phyloP scores from a whole-genome alignment of 192 early-diverging fungal genomes.

The Glomus cerebriforme region DNA sequence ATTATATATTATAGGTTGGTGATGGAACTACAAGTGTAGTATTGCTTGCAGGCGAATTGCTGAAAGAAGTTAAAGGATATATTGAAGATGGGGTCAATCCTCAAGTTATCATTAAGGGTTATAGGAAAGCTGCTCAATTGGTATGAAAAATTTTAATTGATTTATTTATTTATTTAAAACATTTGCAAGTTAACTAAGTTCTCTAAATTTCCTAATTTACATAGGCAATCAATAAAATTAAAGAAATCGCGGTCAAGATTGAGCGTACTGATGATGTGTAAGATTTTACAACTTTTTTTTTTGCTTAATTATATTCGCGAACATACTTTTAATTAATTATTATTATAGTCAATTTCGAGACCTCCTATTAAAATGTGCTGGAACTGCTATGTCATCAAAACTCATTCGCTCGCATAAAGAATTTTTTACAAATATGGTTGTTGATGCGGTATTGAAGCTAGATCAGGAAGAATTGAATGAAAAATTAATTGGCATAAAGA shows the following conservation, averaged over 20 bases:
- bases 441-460: constrained; percentile 92
- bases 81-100: constrained; percentile 96
- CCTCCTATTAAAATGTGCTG: constrained; percentile 93
- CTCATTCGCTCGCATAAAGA: constrained; percentile 94
- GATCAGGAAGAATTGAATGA: constrained; percentile 97
- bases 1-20: constrained; percentile 71
- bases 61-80: constrained; percentile 91
- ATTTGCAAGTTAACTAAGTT: not conserved
- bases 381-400: constrained; percentile 98
- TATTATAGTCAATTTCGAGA: constrained; percentile 81
- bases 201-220: no score
- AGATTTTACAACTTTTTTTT: constrained; percentile 25
- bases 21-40: constrained; percentile 99
- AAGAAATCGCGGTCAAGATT: constrained; percentile 87
- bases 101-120: constrained; percentile 93
- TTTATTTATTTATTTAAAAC: not conserved
- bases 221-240: constrained; percentile 85
- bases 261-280: constrained; percentile 77
- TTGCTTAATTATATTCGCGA: not conserved
- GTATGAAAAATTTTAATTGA: constrained; percentile 32
- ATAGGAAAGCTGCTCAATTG: constrained; percentile 88
- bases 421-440: constrained; percentile 98
- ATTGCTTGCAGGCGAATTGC: constrained; percentile 92
- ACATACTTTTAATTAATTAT: not conserved
- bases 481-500: constrained; percentile 97